Base-by-base conservation (phyloP, 2,329 filamentous ascomycete genomes). In the Aspergillus ochraceoroseus region DNA sequence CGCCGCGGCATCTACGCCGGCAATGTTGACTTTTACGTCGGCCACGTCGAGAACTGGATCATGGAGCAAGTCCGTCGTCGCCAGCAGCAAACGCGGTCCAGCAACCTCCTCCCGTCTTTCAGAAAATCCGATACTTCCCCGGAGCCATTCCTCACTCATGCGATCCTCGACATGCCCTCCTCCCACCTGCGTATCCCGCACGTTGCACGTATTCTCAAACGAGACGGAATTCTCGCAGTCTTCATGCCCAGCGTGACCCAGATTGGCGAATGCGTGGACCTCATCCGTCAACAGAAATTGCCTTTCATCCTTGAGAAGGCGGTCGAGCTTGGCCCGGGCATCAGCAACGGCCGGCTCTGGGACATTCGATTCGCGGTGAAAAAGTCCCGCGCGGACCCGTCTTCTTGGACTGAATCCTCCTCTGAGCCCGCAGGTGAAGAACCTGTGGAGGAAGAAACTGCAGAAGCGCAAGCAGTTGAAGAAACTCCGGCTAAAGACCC, bases 211-310 rank as follows among this genome's bases (percentile, higher is more conserved):
- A 77, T 80, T 9, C 63, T 92, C 38, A 76, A 75, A 26, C 71
- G 75, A 1, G 76, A 84, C 54, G 85, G 80, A 0, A 67, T 76
- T 6, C 67, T 90, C 20, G 70, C 83, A 9, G 72, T 87, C 1
- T 92, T 88, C 65, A 80, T 79, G 49, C 86, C 86, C 0, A 86
- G 80, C 52, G 79, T 92, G 43, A 88, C 85, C 7, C 86, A 90
- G 61, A 83, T 90, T 40, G 79, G 74, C 27, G 74, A 80, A 4
- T 84, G 82, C 43, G 68, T 82, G 18, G 65, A 74, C 31, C 60
- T 68, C 26, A 74, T 80, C 20, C 73, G 73, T 42, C 64, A 72
- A 18, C 66, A 76, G 8, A 64, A 62, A 2, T 65, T 86, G 38
- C 77, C 77, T 0, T 70, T 81, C 31, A 47, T 64, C 6, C 57